Base-by-base conservation (phyloP, 225 moss, liverwort and hornwort species). In the Asterella californica region DNA sequence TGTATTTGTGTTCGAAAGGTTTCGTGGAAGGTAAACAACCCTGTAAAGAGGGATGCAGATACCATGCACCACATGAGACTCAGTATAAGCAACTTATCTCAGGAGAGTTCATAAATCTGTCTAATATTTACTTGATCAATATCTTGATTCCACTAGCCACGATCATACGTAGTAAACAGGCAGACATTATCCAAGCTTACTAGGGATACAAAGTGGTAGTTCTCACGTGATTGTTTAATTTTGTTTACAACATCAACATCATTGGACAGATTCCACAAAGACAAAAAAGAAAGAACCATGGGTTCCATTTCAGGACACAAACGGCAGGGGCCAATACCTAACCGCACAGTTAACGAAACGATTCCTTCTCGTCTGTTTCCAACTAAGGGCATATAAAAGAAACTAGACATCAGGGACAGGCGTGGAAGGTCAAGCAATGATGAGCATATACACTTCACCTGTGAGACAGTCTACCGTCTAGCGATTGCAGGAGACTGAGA, bases 1-100 rank as follows among this genome's bases (percentile, higher is more conserved):
- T 89, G 82, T 65, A 89, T 82, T 66, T 89, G 86, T 52, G 78
- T 89, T 82, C 84, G 84, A 72, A 84, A 86, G 81, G 84, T 84
- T 80, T 84, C 84, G 84, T 81, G 86, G 80, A 86, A 75, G 77
- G 86, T 84, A 82, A 86, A 83, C 50, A 84, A 80, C 74, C 82
- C 84, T 89, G 84, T 86, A 79, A 62, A 68, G 64, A 77, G 81
- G 83, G 83, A 65, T 79, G 85, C 81, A 82, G 80, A 77, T 66
- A 64, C 76, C 78, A 68, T 79, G 79, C 85, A 83, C 77, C 77
- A 74, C 50, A 83, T 72, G 75, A 80, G 84, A 87, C 80, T 79
- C 87, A 76, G 50, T 76, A 80, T 80, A 76, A 82, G 75, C 84
- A 81, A 49, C 60, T 52, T 17, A 78, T 30, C 34, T 76, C 0